phyloP scores from a whole-genome alignment of 768 basidiomycete species.

The Tylopilus cervinicoccineus region DNA sequence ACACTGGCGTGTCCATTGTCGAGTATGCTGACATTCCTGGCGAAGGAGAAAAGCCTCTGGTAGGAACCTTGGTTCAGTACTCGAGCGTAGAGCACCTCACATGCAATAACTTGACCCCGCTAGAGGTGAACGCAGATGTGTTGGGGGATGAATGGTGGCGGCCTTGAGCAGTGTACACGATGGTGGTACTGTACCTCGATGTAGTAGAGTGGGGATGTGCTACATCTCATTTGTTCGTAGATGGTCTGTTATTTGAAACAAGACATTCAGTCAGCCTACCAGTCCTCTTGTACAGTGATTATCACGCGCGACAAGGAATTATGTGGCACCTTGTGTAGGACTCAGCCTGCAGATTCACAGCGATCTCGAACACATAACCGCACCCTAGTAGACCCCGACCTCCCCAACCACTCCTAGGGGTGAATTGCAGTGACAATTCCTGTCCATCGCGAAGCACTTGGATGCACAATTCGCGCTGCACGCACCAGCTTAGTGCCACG shows the following conservation, averaged over 20 bases:
- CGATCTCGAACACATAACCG: conserved; percentile 21
- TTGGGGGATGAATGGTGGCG: conserved; percentile 8
- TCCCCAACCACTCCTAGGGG: conserved; percentile 77
- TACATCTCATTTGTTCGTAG: background rate
- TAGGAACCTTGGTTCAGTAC: conserved; percentile 43
- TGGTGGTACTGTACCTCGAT: no score
- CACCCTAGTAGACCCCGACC: conserved; percentile 84
- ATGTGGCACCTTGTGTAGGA: conserved; percentile 51
- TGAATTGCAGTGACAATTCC: conserved; percentile 50
- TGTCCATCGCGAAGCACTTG: conserved; percentile 51
- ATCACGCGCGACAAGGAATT: conserved; percentile 40
- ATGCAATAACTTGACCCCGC: conserved; percentile 17
- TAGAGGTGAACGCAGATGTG: conserved; percentile 51
- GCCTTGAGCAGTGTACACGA: background rate
- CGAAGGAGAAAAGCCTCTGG: background rate
- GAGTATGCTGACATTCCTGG: conserved; percentile 40
- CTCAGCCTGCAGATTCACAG: conserved; percentile 2
- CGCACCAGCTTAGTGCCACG: background rate
- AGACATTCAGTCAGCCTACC: background rate
- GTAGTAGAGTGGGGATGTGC: no score
- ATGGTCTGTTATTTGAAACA: no score
- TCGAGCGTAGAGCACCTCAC: conserved; percentile 51
- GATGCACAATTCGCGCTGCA: conserved; percentile 56
- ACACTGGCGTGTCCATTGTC: conserved; percentile 42
- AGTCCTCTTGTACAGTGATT: background rate